phyloP scores from a whole-genome alignment of 352 stramenopile genomes.

The Phytophthora megakarya region DNA sequence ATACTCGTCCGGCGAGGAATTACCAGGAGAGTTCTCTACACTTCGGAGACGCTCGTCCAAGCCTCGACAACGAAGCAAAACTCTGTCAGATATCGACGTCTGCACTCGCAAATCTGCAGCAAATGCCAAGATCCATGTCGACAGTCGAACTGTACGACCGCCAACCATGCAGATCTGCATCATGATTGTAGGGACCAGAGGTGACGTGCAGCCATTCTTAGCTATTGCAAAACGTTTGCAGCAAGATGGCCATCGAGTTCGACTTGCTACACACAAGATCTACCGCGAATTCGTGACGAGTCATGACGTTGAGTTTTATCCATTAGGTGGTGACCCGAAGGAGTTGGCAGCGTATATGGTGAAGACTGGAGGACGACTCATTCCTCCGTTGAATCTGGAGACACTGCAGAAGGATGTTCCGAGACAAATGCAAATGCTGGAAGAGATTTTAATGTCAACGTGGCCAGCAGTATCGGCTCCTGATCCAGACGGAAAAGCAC shows the following conservation, averaged over 20 bases:
- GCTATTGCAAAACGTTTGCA: constrained; percentile 84
- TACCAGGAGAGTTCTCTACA: constrained; percentile 22
- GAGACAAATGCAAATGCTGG: constrained; percentile 86
- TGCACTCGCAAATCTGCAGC: constrained; percentile 14
- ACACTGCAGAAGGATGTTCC: constrained; percentile 67
- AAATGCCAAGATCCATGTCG: not conserved
- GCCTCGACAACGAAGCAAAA: constrained; percentile 23
- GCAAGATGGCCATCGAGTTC: constrained; percentile 85
- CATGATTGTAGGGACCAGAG: constrained; percentile 86
- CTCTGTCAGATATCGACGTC: constrained; percentile 28
- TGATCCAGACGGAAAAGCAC: constrained; percentile 66
- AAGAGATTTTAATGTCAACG: constrained; percentile 83
- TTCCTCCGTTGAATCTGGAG: constrained; percentile 60
- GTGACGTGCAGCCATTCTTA: constrained; percentile 84
- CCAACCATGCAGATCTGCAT: constrained; percentile 79
- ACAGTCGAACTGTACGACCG: not conserved
- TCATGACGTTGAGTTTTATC: constrained; percentile 76
- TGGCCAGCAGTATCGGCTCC: constrained; percentile 82
- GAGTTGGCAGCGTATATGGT: constrained; percentile 90
- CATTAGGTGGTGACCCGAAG: constrained; percentile 69
- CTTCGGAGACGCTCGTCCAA: constrained; percentile 12
- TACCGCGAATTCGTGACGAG: constrained; percentile 81
- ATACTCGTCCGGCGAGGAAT: constrained; percentile 28
- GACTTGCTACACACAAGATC: constrained; percentile 89
- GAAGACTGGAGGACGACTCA: constrained; percentile 73